Percentiles rank a stretch among this genome's conserved stretches.
These are phyloP conservation scores for Geopyxis carbonaria DNA, from an alignment of 495 filamentous ascomycete genomes.

Conservation along the genomic window DNA sequence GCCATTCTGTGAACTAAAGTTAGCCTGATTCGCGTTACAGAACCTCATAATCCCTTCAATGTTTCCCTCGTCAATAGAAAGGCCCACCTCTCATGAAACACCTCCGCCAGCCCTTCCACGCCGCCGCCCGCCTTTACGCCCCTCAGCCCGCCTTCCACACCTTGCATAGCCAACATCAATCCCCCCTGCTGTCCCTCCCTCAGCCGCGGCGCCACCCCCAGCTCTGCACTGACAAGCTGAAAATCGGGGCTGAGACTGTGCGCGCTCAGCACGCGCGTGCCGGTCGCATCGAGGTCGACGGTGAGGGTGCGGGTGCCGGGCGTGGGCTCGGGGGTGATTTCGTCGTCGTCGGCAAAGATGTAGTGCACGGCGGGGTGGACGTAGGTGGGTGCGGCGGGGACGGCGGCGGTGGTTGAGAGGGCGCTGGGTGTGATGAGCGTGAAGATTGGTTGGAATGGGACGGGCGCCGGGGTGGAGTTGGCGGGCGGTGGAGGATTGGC, in stretches of 20 bases:
- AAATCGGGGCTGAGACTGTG: constrained; percentile 37
- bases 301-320: constrained; percentile 37
- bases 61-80: no score
- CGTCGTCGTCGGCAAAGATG: constrained; percentile 67
- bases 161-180: constrained; percentile 54
- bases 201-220: constrained; percentile 41
- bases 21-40: background rate
- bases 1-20: constrained; percentile 29
- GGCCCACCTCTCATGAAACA: constrained; percentile 42
- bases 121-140: constrained; percentile 26
- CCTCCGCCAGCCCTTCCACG: constrained; percentile 40
- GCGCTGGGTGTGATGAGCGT: constrained; percentile 39
- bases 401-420: constrained; percentile 48
- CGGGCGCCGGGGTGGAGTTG: no score
- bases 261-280: constrained; percentile 27
- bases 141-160: constrained; percentile 31
- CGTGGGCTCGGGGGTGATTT: constrained; percentile 26
- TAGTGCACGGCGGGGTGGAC: constrained; percentile 76
- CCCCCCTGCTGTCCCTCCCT: constrained; percentile 30
- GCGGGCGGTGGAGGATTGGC: no score
- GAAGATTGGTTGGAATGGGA: no score
- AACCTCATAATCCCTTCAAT: no score
- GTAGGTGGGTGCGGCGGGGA: constrained; percentile 38
- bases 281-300: constrained; percentile 30
- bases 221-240: constrained; percentile 35